Base-by-base conservation (phyloP, 805 yeast species). In the Debaryomyces prosopidis region DNA sequence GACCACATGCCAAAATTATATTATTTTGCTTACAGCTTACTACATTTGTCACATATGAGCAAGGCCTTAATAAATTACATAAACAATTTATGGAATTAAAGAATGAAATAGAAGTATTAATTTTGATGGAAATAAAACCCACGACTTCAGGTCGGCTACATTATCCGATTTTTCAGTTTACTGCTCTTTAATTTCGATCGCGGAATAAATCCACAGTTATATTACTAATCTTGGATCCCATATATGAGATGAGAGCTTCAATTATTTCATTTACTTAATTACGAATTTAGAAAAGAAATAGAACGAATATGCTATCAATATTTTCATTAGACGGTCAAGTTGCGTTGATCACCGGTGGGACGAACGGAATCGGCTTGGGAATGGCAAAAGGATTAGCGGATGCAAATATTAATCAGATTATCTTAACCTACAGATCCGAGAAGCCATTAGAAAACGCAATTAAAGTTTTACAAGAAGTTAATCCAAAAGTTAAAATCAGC, bases 351-450 rank as follows among this genome's bases (percentile, higher is more conserved):
- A 74, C 84, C 11, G 85, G 85, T 12, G 82, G 78, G 12, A 75
- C 82, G 15, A 72, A 79, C 17, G 85, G 85, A 4, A 80, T 81
- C 49, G 85, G 85, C 2, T 71, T 70, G 19, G 76, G 74, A 35
- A 74, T 79, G 42, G 81, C 80, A 17, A 58, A 65, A 26, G 84
- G 77, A 11, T 62, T 79, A 19, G 84, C 82, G 1, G 72, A 73
- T 42, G 80, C 81, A 19, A 80, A 80, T 10, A 71, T 77, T 7
- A 51, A 65, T 62, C 53, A 50, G 28, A 20, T 50, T 18, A 52
- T 52, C n/a, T 53, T 77, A 15, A 65, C 72, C 28, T 76, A 75
- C 47, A 42, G 70, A 48, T 57, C 73, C n/a, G 49, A 61, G 15
- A 51, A 61, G 3, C 54, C 59, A 32, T 65, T 71, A 30, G 43